Base-by-base conservation (phyloP, 208 protist species). In the Sergeia podlipaevii region DNA sequence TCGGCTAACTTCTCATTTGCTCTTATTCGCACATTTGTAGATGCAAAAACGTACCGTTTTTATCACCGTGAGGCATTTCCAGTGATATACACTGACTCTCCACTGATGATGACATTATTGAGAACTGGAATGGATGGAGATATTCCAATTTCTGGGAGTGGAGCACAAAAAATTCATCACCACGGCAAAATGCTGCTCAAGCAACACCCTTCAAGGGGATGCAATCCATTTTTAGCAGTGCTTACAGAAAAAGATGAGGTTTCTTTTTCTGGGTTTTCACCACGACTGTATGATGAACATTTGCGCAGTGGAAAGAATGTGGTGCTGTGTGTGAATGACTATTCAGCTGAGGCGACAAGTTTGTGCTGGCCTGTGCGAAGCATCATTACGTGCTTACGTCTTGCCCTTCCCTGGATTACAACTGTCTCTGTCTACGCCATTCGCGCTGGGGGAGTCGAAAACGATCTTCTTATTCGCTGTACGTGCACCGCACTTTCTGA, bases 21-120 rank as follows among this genome's bases (percentile, higher is more conserved):
- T 28, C 64, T 91, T 10, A 59, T 98, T 23, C 75, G 91, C 27
- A 89, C 93, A 2, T 99, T 85, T 72, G 75, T 95, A 2, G 96
- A 99, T 61, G 76, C 98, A 3, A 99, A 99, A 70, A 71, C 74
- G 27, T 90, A 98, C 76, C 60, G 76, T 15, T 99, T 97, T 65
- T 84, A 92, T 47, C 98, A 98, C 76, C 80, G 77, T 28, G 93
- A 97, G 56, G 89, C 87, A 4, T 96, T 99, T 41, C 97, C 97
- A 7, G 84, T 85, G 28, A 37, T 97, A 3, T 39, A 69, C 30
- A 39, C 80, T 21, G 55, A 63, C 7, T 52, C 54, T 37, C 66
- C 74, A 18, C 49, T 78, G 24, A 32, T 54, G 10, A 32, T 81
- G 1, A 48, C 42, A 13, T 26, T 44, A 23, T 38, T 51, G 0